phyloP scores from a whole-genome alignment of 129 eudicot genomes.

The Saussurea involucrata region DNA sequence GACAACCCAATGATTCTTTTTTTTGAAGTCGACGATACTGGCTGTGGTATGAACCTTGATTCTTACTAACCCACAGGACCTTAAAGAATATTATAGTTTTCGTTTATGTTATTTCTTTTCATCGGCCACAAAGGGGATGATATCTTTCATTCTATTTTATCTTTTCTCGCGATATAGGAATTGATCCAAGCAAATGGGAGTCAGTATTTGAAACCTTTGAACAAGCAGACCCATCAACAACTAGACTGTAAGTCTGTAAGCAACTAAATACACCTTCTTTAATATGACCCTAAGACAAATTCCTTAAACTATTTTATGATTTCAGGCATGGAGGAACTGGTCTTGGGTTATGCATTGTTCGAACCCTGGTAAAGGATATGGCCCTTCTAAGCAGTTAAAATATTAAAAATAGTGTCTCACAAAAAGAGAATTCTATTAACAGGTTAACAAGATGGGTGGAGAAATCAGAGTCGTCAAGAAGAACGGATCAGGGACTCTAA shows the following conservation, averaged over 20 bases:
- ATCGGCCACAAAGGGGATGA: not conserved
- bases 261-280: not conserved
- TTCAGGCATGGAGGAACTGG: constrained; percentile 99
- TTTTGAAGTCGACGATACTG: constrained; percentile 95
- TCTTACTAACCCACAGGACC: constrained; percentile 1
- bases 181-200: constrained; percentile 98
- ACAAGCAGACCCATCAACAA: constrained; percentile 98
- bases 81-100: constrained; percentile 2
- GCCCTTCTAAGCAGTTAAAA: not conserved
- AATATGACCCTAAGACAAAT: not conserved
- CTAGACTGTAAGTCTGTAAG: constrained; percentile 94
- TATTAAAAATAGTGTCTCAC: not conserved
- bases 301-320: constrained; percentile 12
- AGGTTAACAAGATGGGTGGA: constrained; percentile 98
- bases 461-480: constrained; percentile 88
- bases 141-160: not conserved
- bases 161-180: constrained; percentile 42
- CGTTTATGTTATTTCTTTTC: not conserved
- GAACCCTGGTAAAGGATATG: constrained; percentile 70
- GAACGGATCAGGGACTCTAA: constrained; percentile 85
- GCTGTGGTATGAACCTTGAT: constrained; percentile 65
- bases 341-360: constrained; percentile 93
- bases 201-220: constrained; percentile 97
- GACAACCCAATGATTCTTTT: constrained; percentile 67
- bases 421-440: constrained; percentile 10